Percentiles rank a stretch among this genome's conserved stretches.
These are phyloP conservation scores for Aspergillus funiculosus DNA, from an alignment of 495 filamentous ascomycete genomes.

Conservation along the genomic window DNA sequence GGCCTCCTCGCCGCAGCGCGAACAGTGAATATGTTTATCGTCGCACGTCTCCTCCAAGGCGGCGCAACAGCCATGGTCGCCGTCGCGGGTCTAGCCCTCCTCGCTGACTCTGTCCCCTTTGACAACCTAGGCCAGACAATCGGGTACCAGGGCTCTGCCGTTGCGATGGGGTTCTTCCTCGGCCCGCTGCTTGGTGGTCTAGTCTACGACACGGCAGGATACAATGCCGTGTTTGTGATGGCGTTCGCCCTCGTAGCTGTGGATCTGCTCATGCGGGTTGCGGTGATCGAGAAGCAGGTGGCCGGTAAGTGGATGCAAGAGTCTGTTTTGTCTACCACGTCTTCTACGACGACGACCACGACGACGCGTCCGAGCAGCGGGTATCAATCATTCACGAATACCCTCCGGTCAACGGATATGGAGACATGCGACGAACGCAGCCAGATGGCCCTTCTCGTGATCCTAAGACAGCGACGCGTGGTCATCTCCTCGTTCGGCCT, in stretches of 20 bases:
- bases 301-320: constrained; percentile 18
- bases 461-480: constrained; percentile 27
- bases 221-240: constrained; percentile 55
- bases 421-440: neutral
- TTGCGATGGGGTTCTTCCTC: constrained; percentile 30
- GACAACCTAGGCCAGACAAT: constrained; percentile 53
- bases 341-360: neutral
- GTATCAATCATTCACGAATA: constrained; percentile 2
- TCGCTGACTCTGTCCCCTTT: constrained; percentile 54
- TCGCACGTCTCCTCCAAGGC: constrained; percentile 58
- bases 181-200: constrained; percentile 57
- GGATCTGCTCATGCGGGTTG: constrained; percentile 58
- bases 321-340: neutral
- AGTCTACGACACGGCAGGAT: constrained; percentile 54
- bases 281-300: constrained; percentile 58
- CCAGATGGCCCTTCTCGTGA: constrained; percentile 20
- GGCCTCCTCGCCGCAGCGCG: constrained; percentile 50
- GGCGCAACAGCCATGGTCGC: constrained; percentile 57
- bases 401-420: neutral
- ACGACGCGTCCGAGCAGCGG: neutral
- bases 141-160: constrained; percentile 33
- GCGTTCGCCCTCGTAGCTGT: constrained; percentile 51
- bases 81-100: constrained; percentile 56
- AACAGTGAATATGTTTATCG: constrained; percentile 44
- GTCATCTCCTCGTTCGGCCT: constrained; percentile 31